Percentiles rank a stretch among this genome's conserved stretches.
Conservation (phyloP, 192 early-diverging fungal genomes). For the Linderina pennispora region DNA sequence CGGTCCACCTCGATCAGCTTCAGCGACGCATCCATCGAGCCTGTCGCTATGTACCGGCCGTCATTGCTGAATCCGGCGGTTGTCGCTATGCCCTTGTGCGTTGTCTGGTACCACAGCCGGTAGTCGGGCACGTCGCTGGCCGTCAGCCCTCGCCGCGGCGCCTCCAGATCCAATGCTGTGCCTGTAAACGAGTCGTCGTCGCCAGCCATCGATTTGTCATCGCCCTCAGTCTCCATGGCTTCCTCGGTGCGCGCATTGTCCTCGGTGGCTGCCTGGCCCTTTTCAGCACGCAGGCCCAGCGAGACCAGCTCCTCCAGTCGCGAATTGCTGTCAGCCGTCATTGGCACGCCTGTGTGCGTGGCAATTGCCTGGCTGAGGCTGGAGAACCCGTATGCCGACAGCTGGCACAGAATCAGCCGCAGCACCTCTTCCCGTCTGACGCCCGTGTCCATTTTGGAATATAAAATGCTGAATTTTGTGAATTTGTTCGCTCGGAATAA, state of each 20-base stretch:
- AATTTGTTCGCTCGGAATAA: too few relatives aligned
- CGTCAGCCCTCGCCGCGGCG: not conserved
- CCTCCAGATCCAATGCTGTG: conserved; percentile 15
- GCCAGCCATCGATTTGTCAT: conserved; percentile 1
- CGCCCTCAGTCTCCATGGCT: not conserved
- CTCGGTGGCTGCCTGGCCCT: conserved; percentile 13
- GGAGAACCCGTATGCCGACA: conserved; percentile 50
- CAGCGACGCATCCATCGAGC: conserved; percentile 79
- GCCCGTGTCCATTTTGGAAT: too few relatives aligned
- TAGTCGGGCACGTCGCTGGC: conserved; percentile 45
- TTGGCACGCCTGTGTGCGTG: conserved; percentile 57
- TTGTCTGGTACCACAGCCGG: conserved; percentile 64
- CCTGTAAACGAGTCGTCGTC: conserved; percentile 16
- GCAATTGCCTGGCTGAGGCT: conserved; percentile 55
- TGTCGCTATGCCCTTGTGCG: conserved; percentile 68
- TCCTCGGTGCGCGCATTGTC: not conserved
- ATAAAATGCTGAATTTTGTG: too few relatives aligned
- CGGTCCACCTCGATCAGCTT: conserved; percentile 86
- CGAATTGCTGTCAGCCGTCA: conserved; percentile 54
- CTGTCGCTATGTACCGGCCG: conserved; percentile 82
- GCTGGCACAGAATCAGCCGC: conserved; percentile 40
- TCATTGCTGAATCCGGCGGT: conserved; percentile 58
- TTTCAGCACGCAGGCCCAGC: conserved; percentile 46
- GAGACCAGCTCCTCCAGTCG: conserved; percentile 56
- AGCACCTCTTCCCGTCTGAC: conserved; percentile 27